phyloP scores from a whole-genome alignment of 305 asterid genomes.

The Rubia occidens region DNA sequence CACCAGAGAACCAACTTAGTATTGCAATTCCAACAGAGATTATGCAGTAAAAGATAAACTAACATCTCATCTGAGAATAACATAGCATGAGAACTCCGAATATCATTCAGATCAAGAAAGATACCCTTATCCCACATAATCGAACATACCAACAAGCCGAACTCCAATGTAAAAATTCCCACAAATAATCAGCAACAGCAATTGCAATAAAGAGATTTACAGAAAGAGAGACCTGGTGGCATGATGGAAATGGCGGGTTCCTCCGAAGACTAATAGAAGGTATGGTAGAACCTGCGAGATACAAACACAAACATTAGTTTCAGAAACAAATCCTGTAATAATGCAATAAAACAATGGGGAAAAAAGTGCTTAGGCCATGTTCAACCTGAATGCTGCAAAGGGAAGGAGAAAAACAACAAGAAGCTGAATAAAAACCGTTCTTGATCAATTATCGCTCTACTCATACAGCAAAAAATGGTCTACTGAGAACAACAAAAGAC shows the following conservation, averaged over 20 bases:
- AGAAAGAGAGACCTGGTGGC: background rate
- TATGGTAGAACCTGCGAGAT: background rate
- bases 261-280: background rate
- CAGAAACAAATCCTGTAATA: background rate
- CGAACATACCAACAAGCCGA: background rate
- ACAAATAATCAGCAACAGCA: background rate
- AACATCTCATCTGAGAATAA: too few relatives aligned
- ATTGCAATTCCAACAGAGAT: background rate
- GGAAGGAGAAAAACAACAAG: background rate
- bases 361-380: background rate
- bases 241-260: background rate
- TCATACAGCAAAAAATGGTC: background rate
- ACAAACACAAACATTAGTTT: background rate
- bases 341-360: background rate
- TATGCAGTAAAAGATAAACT: background rate
- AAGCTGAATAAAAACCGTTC: background rate
- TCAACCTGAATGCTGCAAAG: background rate
- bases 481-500: background rate
- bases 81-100: background rate
- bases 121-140: background rate
- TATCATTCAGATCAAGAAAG: background rate
- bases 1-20: too few relatives aligned
- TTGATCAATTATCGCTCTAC: background rate
- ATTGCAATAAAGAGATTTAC: background rate
- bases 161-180: background rate